Percentiles rank a stretch among this genome's conserved stretches.
These are phyloP conservation scores for Pleurotus djamor DNA, from an alignment of 768 basidiomycete species.

Conservation along the genomic window DNA sequence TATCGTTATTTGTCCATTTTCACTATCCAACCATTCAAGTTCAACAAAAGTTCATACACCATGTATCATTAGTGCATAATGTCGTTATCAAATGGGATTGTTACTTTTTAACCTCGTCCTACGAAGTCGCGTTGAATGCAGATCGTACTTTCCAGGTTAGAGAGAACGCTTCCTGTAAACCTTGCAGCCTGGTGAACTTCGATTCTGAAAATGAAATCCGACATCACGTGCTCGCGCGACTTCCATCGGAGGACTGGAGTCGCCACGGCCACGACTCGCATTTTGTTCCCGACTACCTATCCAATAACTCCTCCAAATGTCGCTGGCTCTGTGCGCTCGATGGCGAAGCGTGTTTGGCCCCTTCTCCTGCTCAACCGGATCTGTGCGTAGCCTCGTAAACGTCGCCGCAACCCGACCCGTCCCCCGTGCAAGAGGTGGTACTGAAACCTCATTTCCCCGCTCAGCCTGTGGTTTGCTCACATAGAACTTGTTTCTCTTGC, in stretches of 20 bases:
- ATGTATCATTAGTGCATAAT: too few species aligned
- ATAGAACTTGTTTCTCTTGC: background rate
- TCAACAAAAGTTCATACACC: too few species aligned
- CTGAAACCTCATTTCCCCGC: background rate
- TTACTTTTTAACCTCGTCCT: too few species aligned
- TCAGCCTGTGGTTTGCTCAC: background rate
- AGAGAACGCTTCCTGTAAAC: too few species aligned
- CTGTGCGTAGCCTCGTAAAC: background rate
- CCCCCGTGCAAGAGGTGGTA: conserved; percentile 6
- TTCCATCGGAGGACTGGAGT: background rate
- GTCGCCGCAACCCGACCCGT: background rate
- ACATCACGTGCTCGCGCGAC: background rate
- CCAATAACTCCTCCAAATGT: background rate
- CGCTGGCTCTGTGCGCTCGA: background rate
- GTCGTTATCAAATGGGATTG: too few species aligned
- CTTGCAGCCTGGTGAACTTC: too few species aligned
- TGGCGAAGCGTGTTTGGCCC: background rate
- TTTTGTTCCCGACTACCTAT: background rate
- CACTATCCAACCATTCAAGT: background rate
- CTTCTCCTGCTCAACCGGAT: background rate
- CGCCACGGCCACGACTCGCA: background rate
- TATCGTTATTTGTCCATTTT: background rate
- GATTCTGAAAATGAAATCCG: too few species aligned
- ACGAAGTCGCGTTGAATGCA: too few species aligned
- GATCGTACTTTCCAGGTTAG: too few species aligned